These are phyloP conservation scores for Chenopodium album DNA, from an alignment of 148 eudicot species.

Conservation along the genomic window DNA sequence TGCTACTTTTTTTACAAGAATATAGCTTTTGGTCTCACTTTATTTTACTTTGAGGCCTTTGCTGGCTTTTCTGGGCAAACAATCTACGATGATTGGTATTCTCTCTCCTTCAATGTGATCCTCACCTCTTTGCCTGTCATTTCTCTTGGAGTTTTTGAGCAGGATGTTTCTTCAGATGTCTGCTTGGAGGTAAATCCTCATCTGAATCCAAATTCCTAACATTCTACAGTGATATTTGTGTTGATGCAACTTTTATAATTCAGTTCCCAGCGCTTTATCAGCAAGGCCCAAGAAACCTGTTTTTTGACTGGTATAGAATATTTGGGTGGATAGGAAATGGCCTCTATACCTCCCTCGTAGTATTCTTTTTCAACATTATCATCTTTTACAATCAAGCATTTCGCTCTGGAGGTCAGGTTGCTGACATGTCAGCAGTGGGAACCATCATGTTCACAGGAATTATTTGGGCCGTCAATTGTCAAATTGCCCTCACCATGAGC, in stretches of 20 bases:
- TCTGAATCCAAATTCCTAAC: background rate
- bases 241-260: background rate
- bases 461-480: conserved; percentile 83
- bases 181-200: conserved; percentile 74
- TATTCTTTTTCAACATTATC: conserved; percentile 69
- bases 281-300: conserved; percentile 83
- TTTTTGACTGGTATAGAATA: conserved; percentile 83
- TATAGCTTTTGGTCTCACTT: conserved; percentile 88
- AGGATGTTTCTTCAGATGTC: conserved; percentile 84
- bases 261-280: conserved; percentile 95
- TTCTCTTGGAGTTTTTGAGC: conserved; percentile 92
- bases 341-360: conserved; percentile 60
- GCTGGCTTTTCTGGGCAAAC: conserved; percentile 93
- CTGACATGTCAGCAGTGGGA: conserved; percentile 73
- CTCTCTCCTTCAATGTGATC: conserved; percentile 74
- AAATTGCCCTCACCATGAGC: conserved; percentile 83
- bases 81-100: conserved; percentile 87
- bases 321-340: conserved; percentile 92
- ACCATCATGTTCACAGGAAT: conserved; percentile 82
- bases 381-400: conserved; percentile 71
- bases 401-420: conserved; percentile 56
- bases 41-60: conserved; percentile 89
- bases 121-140: conserved; percentile 90
- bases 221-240: background rate
- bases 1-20: conserved; percentile 98